Evolutionary conservation across 495 filamentous ascomycete genomes (phyloP).

Genomic region (Tuber microsphaerosporum): DNA sequence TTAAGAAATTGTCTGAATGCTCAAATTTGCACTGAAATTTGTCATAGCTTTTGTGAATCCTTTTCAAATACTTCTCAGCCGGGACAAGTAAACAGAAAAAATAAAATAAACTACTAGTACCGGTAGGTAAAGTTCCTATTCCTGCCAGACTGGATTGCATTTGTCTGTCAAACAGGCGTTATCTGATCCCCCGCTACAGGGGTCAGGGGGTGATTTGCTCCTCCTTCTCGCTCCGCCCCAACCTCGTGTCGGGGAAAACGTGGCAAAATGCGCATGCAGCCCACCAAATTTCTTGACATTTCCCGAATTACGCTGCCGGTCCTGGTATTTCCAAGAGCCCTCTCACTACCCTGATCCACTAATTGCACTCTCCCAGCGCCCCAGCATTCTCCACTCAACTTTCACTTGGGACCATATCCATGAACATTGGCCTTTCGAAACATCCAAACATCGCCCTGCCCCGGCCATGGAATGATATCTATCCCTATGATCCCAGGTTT

Average conservation of each 20-base stretch:
- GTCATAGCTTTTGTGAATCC: too few relatives aligned
- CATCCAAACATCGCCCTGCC: neutral
- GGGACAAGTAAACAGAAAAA: too few relatives aligned
- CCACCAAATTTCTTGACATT: constrained; percentile 12
- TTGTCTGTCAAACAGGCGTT: constrained; percentile 10
- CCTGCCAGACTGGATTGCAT: constrained; percentile 8
- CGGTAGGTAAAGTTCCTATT: neutral
- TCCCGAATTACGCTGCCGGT: neutral
- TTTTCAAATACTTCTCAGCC: too few relatives aligned
- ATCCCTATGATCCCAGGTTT: neutral
- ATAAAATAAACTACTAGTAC: too few relatives aligned
- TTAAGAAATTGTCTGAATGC: too few relatives aligned
- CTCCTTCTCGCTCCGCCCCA: neutral
- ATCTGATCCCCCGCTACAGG: constrained; percentile 16
- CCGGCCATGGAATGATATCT: neutral
- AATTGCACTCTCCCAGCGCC: neutral
- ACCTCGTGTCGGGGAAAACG: constrained; percentile 33
- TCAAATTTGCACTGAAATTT: too few relatives aligned
- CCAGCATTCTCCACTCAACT: neutral
- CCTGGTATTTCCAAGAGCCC: neutral
- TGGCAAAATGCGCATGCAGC: constrained; percentile 31
- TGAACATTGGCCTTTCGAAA: neutral
- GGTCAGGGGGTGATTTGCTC: constrained; percentile 23
- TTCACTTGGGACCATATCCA: neutral
- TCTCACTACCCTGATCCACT: neutral